phyloP scores from a whole-genome alignment of 257 asterid species.

The Solanum etuberosum region DNA sequence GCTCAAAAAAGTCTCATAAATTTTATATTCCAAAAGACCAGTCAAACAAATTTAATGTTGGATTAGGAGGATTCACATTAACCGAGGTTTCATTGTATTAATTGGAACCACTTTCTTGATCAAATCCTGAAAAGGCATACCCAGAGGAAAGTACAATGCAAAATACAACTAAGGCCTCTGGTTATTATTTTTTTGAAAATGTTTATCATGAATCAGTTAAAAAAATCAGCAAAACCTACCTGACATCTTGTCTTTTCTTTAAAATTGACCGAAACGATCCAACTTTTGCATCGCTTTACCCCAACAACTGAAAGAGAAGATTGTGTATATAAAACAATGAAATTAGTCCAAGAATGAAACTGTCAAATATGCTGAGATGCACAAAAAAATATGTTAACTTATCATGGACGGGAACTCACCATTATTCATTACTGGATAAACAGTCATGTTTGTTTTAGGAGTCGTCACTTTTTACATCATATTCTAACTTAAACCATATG shows the following conservation, averaged over 20 bases:
- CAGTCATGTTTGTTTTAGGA: background rate
- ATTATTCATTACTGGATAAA: slow-evolving; percentile 28
- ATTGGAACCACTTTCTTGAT: no score
- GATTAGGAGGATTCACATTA: no score
- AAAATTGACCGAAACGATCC: slow-evolving; percentile 54
- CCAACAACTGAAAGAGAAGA: slow-evolving; percentile 52
- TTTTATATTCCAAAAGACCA: background rate
- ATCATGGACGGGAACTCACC: slow-evolving; percentile 73
- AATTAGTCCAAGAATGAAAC: background rate
- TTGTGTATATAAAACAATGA: slow-evolving; percentile 13
- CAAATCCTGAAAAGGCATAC: slow-evolving; percentile 41
- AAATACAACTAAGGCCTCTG: background rate
- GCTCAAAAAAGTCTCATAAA: background rate
- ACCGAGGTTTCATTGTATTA: no score
- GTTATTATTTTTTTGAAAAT: background rate
- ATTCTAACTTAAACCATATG: no score
- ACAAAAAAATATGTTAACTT: slow-evolving; percentile 26
- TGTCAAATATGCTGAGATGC: background rate
- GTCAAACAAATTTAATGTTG: background rate
- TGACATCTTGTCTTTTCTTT: slow-evolving; percentile 44
- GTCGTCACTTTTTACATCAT: background rate
- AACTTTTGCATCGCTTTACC: slow-evolving; percentile 58
- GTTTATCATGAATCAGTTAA: background rate
- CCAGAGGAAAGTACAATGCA: background rate
- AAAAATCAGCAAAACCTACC: slow-evolving; percentile 1